Evolutionary conservation across 2,329 filamentous ascomycete genomes (phyloP).

Genomic region (Ophiostoma quercus): DNA sequence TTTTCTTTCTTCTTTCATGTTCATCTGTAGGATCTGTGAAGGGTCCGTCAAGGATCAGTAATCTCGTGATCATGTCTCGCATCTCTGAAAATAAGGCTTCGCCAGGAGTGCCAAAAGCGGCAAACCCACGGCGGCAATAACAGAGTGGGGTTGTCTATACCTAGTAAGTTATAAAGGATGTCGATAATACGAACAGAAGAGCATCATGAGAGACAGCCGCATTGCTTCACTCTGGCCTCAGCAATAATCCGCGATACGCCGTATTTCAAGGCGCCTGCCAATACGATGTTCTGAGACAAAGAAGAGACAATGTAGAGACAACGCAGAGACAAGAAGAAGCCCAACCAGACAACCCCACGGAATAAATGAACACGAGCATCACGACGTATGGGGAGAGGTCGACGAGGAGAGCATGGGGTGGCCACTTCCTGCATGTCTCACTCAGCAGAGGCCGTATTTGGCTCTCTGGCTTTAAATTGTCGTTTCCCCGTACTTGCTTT

Average conservation of each 20-base stretch:
- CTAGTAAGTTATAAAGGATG: not conserved
- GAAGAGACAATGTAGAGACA: not conserved
- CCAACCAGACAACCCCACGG: not conserved
- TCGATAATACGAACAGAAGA: not conserved
- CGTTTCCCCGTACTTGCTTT: constrained; percentile 6
- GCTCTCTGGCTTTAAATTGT: not conserved
- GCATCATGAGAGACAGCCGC: not conserved
- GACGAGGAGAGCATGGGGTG: not conserved
- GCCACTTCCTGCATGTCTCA: constrained; percentile 2
- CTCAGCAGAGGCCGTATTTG: not conserved
- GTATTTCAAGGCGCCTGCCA: not conserved
- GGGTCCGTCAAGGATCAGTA: not conserved
- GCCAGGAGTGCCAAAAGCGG: too few relatives aligned
- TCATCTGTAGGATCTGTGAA: too few relatives aligned
- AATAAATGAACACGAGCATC: not conserved
- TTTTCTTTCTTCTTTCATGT: not conserved
- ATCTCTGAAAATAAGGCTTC: not conserved
- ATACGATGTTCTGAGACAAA: not conserved
- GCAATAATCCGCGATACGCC: not conserved
- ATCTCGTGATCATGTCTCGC: not conserved
- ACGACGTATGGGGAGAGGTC: not conserved
- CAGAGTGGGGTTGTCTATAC: too few relatives aligned
- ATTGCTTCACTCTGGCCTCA: not conserved
- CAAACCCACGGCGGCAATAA: too few relatives aligned
- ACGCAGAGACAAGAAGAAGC: not conserved